Evolutionary conservation across 352 stramenopile species (phyloP).

Genomic region (Phytophthora quininea): DNA sequence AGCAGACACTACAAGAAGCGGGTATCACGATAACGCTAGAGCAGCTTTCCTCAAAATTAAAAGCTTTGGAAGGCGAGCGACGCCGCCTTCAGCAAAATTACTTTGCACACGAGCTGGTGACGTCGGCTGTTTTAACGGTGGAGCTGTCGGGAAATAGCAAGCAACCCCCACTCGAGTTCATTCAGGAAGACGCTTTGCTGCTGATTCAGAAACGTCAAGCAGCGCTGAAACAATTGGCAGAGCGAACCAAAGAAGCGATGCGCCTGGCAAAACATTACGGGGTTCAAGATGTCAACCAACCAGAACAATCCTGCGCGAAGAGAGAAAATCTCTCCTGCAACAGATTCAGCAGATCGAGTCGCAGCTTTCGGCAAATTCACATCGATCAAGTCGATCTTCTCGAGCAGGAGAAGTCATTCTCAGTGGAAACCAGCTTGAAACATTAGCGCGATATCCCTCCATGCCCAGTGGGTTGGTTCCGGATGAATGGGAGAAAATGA

Average conservation of each 20-base stretch:
- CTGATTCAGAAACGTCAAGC: conserved; percentile 37
- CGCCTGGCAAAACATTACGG: conserved; percentile 25
- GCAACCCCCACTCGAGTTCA: conserved; percentile 30
- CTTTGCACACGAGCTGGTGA: conserved; percentile 46
- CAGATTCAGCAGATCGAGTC: neutral
- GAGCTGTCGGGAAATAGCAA: neutral
- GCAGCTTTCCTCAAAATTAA: conserved; percentile 28
- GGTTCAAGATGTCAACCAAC: neutral
- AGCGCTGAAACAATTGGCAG: conserved; percentile 24
- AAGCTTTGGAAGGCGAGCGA: conserved; percentile 39
- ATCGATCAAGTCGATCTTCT: neutral
- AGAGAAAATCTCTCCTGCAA: neutral
- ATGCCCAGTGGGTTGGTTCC: conserved; percentile 34
- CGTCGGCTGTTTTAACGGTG: conserved; percentile 15
- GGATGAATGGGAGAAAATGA: conserved; percentile 37
- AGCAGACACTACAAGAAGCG: conserved; percentile 19
- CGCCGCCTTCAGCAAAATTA: conserved; percentile 34
- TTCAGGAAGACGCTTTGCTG: conserved; percentile 45
- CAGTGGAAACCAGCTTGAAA: neutral
- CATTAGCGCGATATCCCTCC: conserved; percentile 37
- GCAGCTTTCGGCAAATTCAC: neutral
- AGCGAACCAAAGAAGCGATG: conserved; percentile 45
- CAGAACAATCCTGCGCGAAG: neutral
- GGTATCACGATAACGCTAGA: conserved; percentile 31
- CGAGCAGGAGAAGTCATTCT: neutral